These are phyloP conservation scores for Poronia punctata DNA, from an alignment of 495 filamentous ascomycete genomes.

Conservation along the genomic window DNA sequence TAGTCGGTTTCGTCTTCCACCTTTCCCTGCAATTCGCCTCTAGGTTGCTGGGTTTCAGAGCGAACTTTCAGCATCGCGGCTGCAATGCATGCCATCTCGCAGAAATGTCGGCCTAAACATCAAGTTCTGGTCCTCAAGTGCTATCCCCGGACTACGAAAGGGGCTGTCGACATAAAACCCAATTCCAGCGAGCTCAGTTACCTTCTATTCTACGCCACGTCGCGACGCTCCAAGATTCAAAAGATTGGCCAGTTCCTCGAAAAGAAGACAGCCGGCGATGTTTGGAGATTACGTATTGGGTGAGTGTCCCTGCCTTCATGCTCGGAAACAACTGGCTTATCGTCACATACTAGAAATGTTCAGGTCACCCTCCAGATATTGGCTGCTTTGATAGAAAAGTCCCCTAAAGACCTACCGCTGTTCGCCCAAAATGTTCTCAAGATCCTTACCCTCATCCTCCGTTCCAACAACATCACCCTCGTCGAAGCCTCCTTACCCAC, in stretches of 20 bases:
- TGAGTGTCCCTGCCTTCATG: conserved; percentile 40
- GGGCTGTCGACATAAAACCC: conserved; percentile 80
- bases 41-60: conserved; percentile 11
- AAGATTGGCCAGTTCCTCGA: conserved; percentile 89
- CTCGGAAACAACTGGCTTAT: conserved; percentile 6
- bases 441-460: conserved; percentile 69
- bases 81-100: conserved; percentile 50
- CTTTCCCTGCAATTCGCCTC: no score
- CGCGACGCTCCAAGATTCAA: conserved; percentile 84
- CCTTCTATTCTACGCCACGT: conserved; percentile 89
- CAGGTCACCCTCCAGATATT: conserved; percentile 88
- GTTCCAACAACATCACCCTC: conserved; percentile 76
- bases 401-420: conserved; percentile 80
- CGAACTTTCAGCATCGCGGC: conserved; percentile 10
- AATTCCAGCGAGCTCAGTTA: conserved; percentile 94
- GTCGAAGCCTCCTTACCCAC: conserved; percentile 79
- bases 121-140: conserved; percentile 90
- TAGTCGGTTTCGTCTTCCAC: conserved; percentile 1
- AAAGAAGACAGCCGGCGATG: conserved; percentile 81
- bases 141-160: conserved; percentile 84
- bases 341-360: conserved; percentile 59
- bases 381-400: conserved; percentile 82
- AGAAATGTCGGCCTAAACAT: conserved; percentile 76
- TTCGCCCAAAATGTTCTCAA: conserved; percentile 74
- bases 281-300: conserved; percentile 74